Percentiles rank a stretch among this genome's conserved stretches.
These are phyloP conservation scores for Falciphora oryzae DNA, from an alignment of 2,329 filamentous ascomycete genomes.

Conservation along the genomic window DNA sequence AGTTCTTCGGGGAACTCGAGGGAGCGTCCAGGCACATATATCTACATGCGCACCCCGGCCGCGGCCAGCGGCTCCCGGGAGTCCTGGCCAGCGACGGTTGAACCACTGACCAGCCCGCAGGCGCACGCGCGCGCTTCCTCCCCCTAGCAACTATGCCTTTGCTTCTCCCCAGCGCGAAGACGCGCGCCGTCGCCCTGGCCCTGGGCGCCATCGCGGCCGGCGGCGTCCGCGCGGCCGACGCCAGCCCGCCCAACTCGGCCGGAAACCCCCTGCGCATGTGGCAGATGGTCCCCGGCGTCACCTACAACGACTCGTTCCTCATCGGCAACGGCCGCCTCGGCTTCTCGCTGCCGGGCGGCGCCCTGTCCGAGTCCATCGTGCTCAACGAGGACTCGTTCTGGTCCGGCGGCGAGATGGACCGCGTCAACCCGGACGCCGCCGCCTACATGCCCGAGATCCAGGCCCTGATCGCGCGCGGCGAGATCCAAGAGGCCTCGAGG, in stretches of 20 bases:
- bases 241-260: background rate
- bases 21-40: background rate
- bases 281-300: background rate
- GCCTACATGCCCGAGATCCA: slow-evolving; percentile 26
- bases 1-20: background rate
- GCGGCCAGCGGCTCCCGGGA: too few species aligned
- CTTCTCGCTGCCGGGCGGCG: slow-evolving; percentile 32
- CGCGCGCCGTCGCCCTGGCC: background rate
- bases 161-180: background rate
- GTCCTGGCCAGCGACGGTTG: too few species aligned
- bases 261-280: slow-evolving; percentile 4
- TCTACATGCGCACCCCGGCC: background rate
- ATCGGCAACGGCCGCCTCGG: slow-evolving; percentile 35
- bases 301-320: slow-evolving; percentile 30
- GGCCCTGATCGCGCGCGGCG: slow-evolving; percentile 26
- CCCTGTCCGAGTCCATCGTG: slow-evolving; percentile 29
- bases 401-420: slow-evolving; percentile 32
- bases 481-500: slow-evolving; percentile 29
- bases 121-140: background rate
- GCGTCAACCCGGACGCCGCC: slow-evolving; percentile 26
- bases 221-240: background rate
- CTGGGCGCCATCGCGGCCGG: background rate
- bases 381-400: slow-evolving; percentile 36
- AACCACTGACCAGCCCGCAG: background rate
- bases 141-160: background rate